Base-by-base conservation (phyloP, 2,329 filamentous ascomycete genomes). In the Decorospora gaudefroyi region DNA sequence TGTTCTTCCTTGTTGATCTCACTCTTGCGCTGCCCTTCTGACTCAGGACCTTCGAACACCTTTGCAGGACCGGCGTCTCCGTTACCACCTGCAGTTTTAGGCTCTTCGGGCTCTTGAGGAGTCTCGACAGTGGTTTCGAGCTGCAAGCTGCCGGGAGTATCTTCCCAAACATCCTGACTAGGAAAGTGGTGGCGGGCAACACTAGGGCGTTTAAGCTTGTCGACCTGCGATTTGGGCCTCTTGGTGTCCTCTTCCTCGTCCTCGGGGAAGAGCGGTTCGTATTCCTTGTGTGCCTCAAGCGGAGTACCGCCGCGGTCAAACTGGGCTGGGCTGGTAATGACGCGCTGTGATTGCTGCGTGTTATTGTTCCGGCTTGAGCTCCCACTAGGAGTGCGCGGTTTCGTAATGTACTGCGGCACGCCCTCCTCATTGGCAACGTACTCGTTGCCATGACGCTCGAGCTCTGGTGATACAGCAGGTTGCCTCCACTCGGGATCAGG, bases 111-210 rank as follows among this genome's bases (percentile, higher is more conserved):
- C 21, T 80, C 64, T 60, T 90, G 87, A 1, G 90, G 90, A 0
- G 89, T 93, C 2, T 86, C 88, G 6, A 97, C 92, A 47, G 88
- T 90, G 3, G 91, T 85, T 22, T 80, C 75, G 34, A 82, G 83
- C 62, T 93, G 84, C 38, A 89, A 78, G 71, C 90, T 96, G 64
- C 85, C 87, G 3, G 95, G 93, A 0, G 90, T 86, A 68, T 99
- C 95, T 74, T 99, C 93, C 93, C 93, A 99, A 27, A 97, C 83
- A 67, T 99, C 93, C 68, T 91, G 87, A 69, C 91, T 96, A 1
- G 93, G 93, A 71, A 99, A 99, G 50, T 86, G 86, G 52, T 78
- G 75, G 36, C 74, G 68, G 37, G 73, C 72, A 45, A 76, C 66
- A 38, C 72, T 74, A 18, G 76, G 74, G 29, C 75, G 72, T 68